Conservation (phyloP, 352 stramenopile species). For the Globisporangium uncinulatum region DNA sequence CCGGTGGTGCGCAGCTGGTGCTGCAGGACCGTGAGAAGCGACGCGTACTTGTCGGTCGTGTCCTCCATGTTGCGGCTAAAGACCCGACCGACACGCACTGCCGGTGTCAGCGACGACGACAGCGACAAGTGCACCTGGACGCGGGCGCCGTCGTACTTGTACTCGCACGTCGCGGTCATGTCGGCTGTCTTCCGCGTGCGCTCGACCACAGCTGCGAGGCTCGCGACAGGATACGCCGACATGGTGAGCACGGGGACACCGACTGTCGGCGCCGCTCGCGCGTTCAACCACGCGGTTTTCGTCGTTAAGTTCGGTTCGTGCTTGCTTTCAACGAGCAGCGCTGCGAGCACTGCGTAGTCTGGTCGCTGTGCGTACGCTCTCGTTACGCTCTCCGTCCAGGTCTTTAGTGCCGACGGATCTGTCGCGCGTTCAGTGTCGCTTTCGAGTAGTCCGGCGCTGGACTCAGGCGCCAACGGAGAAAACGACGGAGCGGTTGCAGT, state of each 20-base stretch:
- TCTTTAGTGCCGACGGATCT: constrained; percentile 11
- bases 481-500: constrained; percentile 20
- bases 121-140: constrained; percentile 60
- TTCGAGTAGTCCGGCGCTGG: neutral
- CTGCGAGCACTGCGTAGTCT: constrained; percentile 48
- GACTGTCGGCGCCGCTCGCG: constrained; percentile 29
- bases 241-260: constrained; percentile 75
- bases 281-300: constrained; percentile 24
- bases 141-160: constrained; percentile 81
- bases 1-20: constrained; percentile 17
- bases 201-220: constrained; percentile 37
- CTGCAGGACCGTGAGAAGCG: constrained; percentile 40
- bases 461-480: too few species aligned
- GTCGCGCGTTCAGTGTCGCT: neutral
- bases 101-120: neutral
- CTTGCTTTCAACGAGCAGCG: constrained; percentile 28
- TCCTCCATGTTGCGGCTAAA: constrained; percentile 86
- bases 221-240: constrained; percentile 67
- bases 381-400: constrained; percentile 60
- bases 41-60: constrained; percentile 60
- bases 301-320: constrained; percentile 17
- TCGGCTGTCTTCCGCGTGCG: constrained; percentile 36
- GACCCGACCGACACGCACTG: constrained; percentile 24
- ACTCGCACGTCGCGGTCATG: constrained; percentile 56
- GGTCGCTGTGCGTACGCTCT: constrained; percentile 65